Percentiles rank a stretch among this genome's conserved stretches.
phyloP scores from a whole-genome alignment of 306 rosid species.

The Quercus robur region DNA sequence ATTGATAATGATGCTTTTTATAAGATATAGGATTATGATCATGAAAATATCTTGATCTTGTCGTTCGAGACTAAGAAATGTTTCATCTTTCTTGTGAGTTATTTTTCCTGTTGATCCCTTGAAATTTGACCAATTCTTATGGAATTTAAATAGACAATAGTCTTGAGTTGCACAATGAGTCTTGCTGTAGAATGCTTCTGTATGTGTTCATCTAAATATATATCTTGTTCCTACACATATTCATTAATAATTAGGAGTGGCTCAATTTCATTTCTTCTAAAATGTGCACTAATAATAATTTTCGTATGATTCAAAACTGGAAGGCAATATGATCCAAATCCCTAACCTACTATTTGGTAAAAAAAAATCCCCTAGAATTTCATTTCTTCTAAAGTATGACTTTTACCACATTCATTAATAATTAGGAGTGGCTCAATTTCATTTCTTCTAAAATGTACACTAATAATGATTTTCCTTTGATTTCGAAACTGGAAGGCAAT shows the following conservation, averaged over 20 bases:
- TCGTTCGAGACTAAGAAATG: background rate
- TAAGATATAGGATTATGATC: no score
- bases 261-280: background rate
- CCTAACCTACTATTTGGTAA: background rate
- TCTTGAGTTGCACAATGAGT: background rate
- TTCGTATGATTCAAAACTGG: background rate
- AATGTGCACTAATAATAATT: no score
- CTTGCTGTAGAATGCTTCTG: background rate
- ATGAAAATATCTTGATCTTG: background rate
- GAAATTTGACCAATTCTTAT: background rate
- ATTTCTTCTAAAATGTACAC: no score
- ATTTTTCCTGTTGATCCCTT: background rate
- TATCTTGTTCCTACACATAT: no score
- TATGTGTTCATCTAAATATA: background rate
- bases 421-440: background rate
- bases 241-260: background rate
- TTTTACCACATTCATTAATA: no score
- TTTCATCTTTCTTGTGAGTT: background rate
- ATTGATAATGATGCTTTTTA: no score
- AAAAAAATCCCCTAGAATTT: background rate
- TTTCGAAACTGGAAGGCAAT: background rate
- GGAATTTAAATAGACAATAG: background rate
- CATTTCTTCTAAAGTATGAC: background rate
- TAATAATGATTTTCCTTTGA: background rate
- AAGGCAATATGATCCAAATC: background rate